Percentiles rank a stretch among this genome's conserved stretches.
phyloP scores from a whole-genome alignment of 2,329 filamentous ascomycete genomes.

The Diaporthe aspalathi region DNA sequence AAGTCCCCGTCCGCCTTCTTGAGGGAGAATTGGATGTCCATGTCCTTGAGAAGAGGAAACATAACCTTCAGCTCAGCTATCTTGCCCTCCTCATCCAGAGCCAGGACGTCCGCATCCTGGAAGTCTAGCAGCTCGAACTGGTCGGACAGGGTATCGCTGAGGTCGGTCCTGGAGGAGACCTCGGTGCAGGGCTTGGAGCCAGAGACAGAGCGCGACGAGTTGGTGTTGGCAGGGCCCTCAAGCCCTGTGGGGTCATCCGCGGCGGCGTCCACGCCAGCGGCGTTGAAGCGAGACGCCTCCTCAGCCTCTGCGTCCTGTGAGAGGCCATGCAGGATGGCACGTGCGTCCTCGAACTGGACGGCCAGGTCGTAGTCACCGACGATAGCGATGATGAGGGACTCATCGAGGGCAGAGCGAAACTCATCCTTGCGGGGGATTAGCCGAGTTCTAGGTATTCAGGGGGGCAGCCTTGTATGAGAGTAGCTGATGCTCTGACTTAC shows the following conservation, averaged over 20 bases:
- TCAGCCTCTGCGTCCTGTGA: slow-evolving; percentile 73
- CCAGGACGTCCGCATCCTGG: slow-evolving; percentile 48
- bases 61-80: slow-evolving; percentile 72
- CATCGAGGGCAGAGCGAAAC: slow-evolving; percentile 81
- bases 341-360: slow-evolving; percentile 64
- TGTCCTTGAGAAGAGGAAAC: slow-evolving; percentile 75
- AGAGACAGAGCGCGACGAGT: slow-evolving; percentile 29
- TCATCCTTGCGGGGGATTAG: slow-evolving; percentile 63
- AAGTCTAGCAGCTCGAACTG: slow-evolving; percentile 43
- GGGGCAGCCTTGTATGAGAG: not conserved
- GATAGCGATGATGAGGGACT: slow-evolving; percentile 81
- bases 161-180: slow-evolving; percentile 35
- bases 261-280: slow-evolving; percentile 71
- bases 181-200: slow-evolving; percentile 34
- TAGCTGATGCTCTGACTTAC: not conserved
- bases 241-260: slow-evolving; percentile 43
- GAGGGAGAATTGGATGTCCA: slow-evolving; percentile 75
- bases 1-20: slow-evolving; percentile 76
- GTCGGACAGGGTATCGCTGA: slow-evolving; percentile 38
- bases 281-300: slow-evolving; percentile 81
- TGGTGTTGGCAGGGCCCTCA: slow-evolving; percentile 24
- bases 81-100: slow-evolving; percentile 70
- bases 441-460: no score
- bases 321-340: slow-evolving; percentile 71
- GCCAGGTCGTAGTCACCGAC: slow-evolving; percentile 77